These are phyloP conservation scores for Scenedesmus sp. DNA, from an alignment of 163 green algal genomes.

Conservation along the genomic window DNA sequence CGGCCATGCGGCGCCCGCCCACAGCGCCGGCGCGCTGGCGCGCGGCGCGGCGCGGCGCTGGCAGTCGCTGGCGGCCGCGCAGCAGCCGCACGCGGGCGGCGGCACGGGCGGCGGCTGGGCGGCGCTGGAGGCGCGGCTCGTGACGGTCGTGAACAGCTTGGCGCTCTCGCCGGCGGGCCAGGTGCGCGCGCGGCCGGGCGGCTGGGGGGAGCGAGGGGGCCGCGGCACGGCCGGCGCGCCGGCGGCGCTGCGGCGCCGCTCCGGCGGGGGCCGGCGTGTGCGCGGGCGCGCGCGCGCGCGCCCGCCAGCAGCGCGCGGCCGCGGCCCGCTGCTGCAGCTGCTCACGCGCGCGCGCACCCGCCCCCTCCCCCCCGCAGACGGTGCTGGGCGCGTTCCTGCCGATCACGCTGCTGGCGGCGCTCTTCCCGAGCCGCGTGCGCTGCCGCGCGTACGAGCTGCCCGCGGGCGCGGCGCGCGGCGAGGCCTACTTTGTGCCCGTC, in stretches of 20 bases:
- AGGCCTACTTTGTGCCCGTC: slow-evolving; percentile 30
- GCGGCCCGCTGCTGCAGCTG: too few relatives aligned
- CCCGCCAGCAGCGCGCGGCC: too few relatives aligned
- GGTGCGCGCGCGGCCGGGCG: background rate
- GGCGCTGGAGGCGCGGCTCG: slow-evolving; percentile 23
- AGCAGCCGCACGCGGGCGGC: slow-evolving; percentile 3
- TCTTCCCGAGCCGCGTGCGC: slow-evolving; percentile 36
- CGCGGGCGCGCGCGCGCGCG: too few relatives aligned
- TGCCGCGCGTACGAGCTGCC: slow-evolving; percentile 36
- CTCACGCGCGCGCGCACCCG: too few relatives aligned
- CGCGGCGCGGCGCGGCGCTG: background rate
- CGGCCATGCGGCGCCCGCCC: slow-evolving; percentile 3
- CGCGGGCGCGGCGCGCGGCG: background rate
- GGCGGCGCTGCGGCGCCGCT: too few relatives aligned
- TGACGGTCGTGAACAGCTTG: slow-evolving; percentile 41
- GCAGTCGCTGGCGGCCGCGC: background rate
- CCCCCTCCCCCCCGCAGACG: slow-evolving; percentile 18
- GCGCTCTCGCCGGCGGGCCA: slow-evolving; percentile 35
- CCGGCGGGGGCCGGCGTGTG: too few relatives aligned
- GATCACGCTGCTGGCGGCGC: slow-evolving; percentile 29
- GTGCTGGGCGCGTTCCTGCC: slow-evolving; percentile 39
- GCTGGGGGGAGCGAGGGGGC: background rate
- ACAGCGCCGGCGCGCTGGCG: background rate
- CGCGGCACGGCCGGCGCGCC: background rate
- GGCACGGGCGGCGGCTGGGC: slow-evolving; percentile 12